Base-by-base conservation (phyloP, 371 early-diverging fungal genomes). In the Dinochytrium kinnereticum region DNA sequence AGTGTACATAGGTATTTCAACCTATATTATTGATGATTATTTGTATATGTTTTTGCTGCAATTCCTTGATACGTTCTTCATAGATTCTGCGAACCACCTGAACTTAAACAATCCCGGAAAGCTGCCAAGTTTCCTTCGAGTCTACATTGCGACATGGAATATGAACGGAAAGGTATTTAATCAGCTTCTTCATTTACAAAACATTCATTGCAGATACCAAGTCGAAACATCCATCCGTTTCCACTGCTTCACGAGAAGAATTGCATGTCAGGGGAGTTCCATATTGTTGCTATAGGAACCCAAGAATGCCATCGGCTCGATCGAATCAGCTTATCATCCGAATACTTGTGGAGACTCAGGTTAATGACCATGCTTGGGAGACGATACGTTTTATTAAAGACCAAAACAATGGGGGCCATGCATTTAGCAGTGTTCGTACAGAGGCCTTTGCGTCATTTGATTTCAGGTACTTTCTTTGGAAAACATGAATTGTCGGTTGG, bases 371-470 rank as follows among this genome's bases (percentile, higher is more conserved):
- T 73, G 57, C n/a, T 69, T 21, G 59, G 50, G 53, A 50, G 66
- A 70, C 30, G 0, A 28, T 55, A 34, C 37, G 17, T 1, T 17
- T 69, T 90, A 59, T 69, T 92, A 38, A 79, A 80, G 31, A 85
- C 88, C 10, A 90, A 90, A 70, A 89, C 88, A 10, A 76, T 93
- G 78, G 91, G 88, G 2, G 90, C 90, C 0, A 66, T 92, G 55
- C 92, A 93, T 79, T 59, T 92, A 31, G 90, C 90, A 2, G 86
- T 92, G 0, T 92, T 90, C 85, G 88, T 90, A 34, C 68, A 51
- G 0, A 71, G 64, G 34, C 59, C 65, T 15, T 28, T 49, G 15
- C 26, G 44, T 31, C 51, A 57, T 53, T 19, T 26, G 17, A 2
- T 19, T 2, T 40, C 39, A 10, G 72, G 55, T n/a, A n/a, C n/a